Conservation (phyloP, 768 basidiomycete species). For the Leccinum longicurvipes region DNA sequence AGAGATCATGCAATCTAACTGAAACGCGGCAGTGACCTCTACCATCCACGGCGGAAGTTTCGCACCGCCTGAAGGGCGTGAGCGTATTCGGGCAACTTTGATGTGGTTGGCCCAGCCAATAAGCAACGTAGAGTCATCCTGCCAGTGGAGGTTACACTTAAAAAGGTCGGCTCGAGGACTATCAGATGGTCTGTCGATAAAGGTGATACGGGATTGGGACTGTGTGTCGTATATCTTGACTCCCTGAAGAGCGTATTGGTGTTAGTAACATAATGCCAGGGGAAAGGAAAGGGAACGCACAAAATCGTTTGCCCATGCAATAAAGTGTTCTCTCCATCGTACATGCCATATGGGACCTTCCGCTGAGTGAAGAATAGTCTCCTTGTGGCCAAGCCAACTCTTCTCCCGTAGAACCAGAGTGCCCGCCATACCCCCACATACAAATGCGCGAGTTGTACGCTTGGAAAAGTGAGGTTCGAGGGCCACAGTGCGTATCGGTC, state of each 20-base stretch:
- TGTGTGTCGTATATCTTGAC: slow-evolving; percentile 90
- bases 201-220: slow-evolving; percentile 75
- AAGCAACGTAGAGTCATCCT: slow-evolving; percentile 85
- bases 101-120: slow-evolving; percentile 94
- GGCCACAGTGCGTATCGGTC: slow-evolving; percentile 86
- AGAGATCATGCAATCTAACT: slow-evolving; percentile 93
- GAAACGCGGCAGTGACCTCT: slow-evolving; percentile 89
- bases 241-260: slow-evolving; percentile 49
- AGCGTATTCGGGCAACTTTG: slow-evolving; percentile 81
- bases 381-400: slow-evolving; percentile 94
- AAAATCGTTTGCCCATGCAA: slow-evolving; percentile 95
- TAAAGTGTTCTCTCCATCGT: slow-evolving; percentile 79
- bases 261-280: background rate
- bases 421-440: slow-evolving; percentile 91
- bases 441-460: slow-evolving; percentile 70
- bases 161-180: slow-evolving; percentile 93
- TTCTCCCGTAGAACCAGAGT: slow-evolving; percentile 87
- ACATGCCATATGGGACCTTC: slow-evolving; percentile 96
- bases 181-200: slow-evolving; percentile 76
- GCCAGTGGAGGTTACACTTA: slow-evolving; percentile 90
- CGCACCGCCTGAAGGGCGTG: slow-evolving; percentile 47
- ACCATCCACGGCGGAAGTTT: slow-evolving; percentile 62
- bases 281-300: slow-evolving; percentile 41
- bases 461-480: slow-evolving; percentile 90
- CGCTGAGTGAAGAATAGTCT: slow-evolving; percentile 72